Evolutionary conservation across 768 basidiomycete species (phyloP).

Genomic region (Mycena leptocephala): DNA sequence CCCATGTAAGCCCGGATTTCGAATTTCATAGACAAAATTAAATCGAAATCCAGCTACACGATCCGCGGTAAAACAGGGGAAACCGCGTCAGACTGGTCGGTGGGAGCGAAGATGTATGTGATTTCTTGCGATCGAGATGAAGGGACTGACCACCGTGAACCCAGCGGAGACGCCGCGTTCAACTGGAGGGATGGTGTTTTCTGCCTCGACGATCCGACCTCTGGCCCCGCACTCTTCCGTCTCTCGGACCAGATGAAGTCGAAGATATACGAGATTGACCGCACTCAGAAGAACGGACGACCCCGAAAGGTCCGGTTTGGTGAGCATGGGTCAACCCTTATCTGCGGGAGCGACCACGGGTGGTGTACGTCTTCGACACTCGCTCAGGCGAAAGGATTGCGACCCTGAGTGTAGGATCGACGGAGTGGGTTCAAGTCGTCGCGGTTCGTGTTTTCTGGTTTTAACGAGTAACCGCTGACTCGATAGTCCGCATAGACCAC

Average conservation of each 20-base stretch:
- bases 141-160: background rate
- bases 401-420: conserved; percentile 10
- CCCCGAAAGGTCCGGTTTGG: conserved; percentile 10
- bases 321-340: conserved; percentile 1
- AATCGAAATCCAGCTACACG: background rate
- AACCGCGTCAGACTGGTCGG: too few species aligned
- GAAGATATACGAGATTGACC: background rate
- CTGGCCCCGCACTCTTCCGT: conserved; percentile 15
- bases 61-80: background rate
- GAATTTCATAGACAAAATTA: background rate
- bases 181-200: conserved; percentile 22
- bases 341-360: conserved; percentile 16
- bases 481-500: background rate
- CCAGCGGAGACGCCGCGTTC: too few species aligned
- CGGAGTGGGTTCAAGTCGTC: conserved; percentile 16
- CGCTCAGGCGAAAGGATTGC: background rate
- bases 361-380: conserved; percentile 17
- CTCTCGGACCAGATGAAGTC: background rate
- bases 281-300: background rate
- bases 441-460: background rate
- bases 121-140: background rate
- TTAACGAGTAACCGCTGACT: background rate
- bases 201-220: conserved; percentile 9
- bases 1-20: too few species aligned
- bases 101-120: too few species aligned